Conservation (phyloP, 2,329 filamentous ascomycete genomes). For the Didymella keratinophila region DNA sequence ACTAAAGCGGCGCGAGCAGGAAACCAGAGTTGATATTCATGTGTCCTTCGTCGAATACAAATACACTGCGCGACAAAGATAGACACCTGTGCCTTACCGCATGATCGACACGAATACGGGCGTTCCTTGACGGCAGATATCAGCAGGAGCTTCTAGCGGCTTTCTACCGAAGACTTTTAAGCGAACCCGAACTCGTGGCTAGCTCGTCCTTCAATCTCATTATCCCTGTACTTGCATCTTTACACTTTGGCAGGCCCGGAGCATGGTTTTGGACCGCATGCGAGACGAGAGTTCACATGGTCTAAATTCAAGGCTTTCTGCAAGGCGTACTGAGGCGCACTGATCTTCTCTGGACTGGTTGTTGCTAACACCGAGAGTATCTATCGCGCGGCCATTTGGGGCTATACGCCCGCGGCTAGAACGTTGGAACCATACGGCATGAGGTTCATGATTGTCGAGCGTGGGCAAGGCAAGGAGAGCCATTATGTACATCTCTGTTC, state of each 20-base stretch:
- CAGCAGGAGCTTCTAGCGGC: constrained; percentile 14
- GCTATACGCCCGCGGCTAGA: background rate
- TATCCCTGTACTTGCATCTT: background rate
- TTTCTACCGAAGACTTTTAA: constrained; percentile 4
- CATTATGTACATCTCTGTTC: background rate
- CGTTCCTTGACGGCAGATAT: background rate
- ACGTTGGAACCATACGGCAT: background rate
- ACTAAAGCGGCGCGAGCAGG: background rate
- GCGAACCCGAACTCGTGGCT: constrained; percentile 1
- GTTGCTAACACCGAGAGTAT: background rate
- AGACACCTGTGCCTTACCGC: background rate
- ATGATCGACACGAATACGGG: constrained; percentile 8
- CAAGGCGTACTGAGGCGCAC: constrained; percentile 10
- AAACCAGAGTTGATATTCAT: background rate
- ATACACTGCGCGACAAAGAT: background rate
- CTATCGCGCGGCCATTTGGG: background rate
- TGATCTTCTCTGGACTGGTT: background rate
- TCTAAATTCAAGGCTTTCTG: background rate
- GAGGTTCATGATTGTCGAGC: no score
- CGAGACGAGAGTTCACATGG: background rate
- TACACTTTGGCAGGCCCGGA: background rate
- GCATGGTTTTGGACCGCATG: background rate
- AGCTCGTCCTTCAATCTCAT: constrained; percentile 6
- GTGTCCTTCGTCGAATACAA: background rate
- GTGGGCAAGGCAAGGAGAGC: background rate